Base-by-base conservation (phyloP, 306 rosid species). In the Acacia melanoxylon region DNA sequence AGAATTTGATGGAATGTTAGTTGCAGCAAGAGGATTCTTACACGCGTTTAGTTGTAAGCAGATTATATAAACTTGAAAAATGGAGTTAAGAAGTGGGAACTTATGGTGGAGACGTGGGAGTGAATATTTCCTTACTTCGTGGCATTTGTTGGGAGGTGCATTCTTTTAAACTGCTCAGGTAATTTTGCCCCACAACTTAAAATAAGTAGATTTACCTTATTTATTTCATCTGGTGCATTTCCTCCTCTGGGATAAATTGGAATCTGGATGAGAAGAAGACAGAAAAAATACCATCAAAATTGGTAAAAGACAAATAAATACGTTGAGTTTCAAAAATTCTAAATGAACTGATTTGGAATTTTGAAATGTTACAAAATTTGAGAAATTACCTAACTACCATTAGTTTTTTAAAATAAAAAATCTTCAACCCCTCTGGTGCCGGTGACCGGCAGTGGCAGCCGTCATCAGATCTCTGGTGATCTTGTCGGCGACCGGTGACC, bases 101-200 rank as follows among this genome's bases (percentile, higher is more conserved):
- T 22, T 51, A 22, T 62, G 80, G 68, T 8, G 22, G 74, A 46
- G 69, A 80, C 56, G 83, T 71, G 83, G 75, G 74, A 24, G 10
- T 29, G 19, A 42, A 20, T 27, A 20, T 13, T 56, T 65, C 62
- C 70, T 42, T 70, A 12, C 31, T 54, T 70, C 59, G 37, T 17
- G 83, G 78, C 41, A 79, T 45, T 70, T 16, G 40, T 10, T 42
- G 2, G 74, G 8, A 37, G 41, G 74, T 13, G 54, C 54, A 42
- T 42, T 68, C 48, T 68, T 40, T 68, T 10, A 10, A 68, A 68
- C 4, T 10, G 74, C 51, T 10, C 44, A 40, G 25, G 49, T 37
- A 11, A 6, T 19, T 20, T 40, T 4, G 10, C 14, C 25, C 51
- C 48, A 40, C 22, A 2, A 27, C 41, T 29, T n/a, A 8, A n/a